A percentile compares a stretch with the other conserved stretches of the same genome.
phyloP scores from a whole-genome alignment of 441 rosid species.

The Mallotus repandus region DNA sequence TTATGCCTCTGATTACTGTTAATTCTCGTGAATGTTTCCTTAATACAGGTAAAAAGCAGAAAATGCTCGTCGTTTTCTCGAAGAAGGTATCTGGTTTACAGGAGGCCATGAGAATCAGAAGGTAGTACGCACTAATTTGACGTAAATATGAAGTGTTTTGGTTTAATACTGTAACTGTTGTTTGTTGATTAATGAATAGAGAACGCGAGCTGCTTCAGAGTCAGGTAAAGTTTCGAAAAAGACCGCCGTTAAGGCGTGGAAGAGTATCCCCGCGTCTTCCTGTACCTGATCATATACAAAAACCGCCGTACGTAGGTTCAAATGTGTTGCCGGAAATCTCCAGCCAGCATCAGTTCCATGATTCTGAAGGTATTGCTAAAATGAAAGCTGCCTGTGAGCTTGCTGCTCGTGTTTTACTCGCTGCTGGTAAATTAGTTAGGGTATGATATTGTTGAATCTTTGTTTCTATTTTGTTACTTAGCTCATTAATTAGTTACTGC shows the following conservation, averaged over 20 bases:
- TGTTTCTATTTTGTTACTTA: too few relatives aligned
- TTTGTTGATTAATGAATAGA: slow-evolving; percentile 27
- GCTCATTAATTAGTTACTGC: too few relatives aligned
- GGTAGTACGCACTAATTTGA: slow-evolving; percentile 28
- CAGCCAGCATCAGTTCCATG: slow-evolving; percentile 64
- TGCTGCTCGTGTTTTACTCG: slow-evolving; percentile 75
- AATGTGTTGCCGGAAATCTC: slow-evolving; percentile 61
- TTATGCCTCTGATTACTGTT: too few relatives aligned
- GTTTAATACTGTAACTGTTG: neutral
- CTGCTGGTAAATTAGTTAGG: slow-evolving; percentile 80
- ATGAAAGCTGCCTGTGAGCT: slow-evolving; percentile 92
- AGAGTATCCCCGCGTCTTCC: slow-evolving; percentile 76
- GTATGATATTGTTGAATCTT: slow-evolving; percentile 32
- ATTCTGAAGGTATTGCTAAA: slow-evolving; percentile 56
- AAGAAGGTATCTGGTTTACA: slow-evolving; percentile 62
- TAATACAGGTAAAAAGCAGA: neutral
- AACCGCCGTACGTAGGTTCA: slow-evolving; percentile 69
- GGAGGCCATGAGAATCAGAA: slow-evolving; percentile 70
- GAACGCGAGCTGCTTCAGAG: slow-evolving; percentile 55
- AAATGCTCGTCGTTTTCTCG: slow-evolving; percentile 35
- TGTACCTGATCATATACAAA: slow-evolving; percentile 75
- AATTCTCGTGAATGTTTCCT: too few relatives aligned
- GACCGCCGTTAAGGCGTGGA: slow-evolving; percentile 71
- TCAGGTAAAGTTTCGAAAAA: slow-evolving; percentile 41
- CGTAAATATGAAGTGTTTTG: neutral